These are phyloP conservation scores for Gaillardinia entomophila DNA, from an alignment of 805 yeast species.

Conservation along the genomic window DNA sequence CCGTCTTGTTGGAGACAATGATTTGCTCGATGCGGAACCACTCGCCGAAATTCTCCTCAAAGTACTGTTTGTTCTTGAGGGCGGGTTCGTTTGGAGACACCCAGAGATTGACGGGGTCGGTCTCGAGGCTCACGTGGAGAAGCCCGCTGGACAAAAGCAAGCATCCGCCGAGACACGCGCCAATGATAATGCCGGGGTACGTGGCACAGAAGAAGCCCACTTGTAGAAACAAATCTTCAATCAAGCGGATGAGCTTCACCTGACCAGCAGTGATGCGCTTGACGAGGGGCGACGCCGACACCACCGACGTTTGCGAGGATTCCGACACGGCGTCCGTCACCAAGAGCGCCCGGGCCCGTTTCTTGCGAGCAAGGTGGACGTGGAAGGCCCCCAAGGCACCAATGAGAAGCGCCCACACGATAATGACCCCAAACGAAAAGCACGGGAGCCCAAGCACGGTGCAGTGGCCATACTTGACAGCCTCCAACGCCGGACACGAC, in stretches of 20 bases:
- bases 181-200: constrained; percentile 41
- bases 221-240: constrained; percentile 35
- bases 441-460: constrained; percentile 63
- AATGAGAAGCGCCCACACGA: constrained; percentile 37
- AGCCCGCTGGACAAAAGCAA: constrained; percentile 48
- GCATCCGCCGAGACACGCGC: constrained; percentile 23
- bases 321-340: not conserved
- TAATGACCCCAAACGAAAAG: constrained; percentile 57
- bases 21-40: constrained; percentile 87
- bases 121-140: constrained; percentile 53
- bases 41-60: constrained; percentile 82
- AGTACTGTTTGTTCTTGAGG: constrained; percentile 57
- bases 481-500: constrained; percentile 68
- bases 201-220: constrained; percentile 57
- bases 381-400: constrained; percentile 41
- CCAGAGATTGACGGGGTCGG: constrained; percentile 82
- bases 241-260: constrained; percentile 3
- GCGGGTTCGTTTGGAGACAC: constrained; percentile 76
- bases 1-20: constrained; percentile 54
- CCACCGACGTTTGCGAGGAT: not conserved
- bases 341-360: constrained; percentile 1
- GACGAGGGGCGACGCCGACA: not conserved
- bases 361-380: constrained; percentile 17
- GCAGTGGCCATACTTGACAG: constrained; percentile 41
- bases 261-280: not conserved